Percentiles rank a stretch among this genome's conserved stretches.
Conservation (phyloP, 164 flowering plant genomes). For the Magnolia kwangsiensis region DNA sequence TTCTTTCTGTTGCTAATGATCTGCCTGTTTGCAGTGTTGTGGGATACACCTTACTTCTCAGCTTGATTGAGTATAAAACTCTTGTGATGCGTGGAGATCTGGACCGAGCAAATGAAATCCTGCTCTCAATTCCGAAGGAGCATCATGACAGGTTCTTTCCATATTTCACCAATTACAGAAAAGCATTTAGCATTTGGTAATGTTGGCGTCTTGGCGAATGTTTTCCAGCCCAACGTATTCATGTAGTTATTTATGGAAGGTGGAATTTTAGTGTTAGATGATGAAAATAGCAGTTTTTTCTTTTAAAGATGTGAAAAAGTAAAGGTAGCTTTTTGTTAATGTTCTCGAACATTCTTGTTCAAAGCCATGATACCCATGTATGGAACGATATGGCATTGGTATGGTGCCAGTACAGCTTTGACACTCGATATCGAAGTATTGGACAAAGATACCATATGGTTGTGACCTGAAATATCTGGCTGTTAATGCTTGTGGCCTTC, state of each 20-base stretch:
- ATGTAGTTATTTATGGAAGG: neutral
- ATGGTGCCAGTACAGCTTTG: too few relatives aligned
- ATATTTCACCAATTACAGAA: neutral
- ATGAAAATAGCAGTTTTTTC: too few relatives aligned
- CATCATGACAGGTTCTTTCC: constrained; percentile 80
- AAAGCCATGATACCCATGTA: too few relatives aligned
- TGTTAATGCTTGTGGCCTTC: too few relatives aligned
- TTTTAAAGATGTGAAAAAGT: too few relatives aligned
- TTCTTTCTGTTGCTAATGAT: neutral
- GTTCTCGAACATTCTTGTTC: too few relatives aligned
- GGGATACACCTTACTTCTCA: constrained; percentile 89
- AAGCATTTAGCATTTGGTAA: neutral
- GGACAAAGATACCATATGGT: too few relatives aligned
- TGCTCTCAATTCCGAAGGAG: constrained; percentile 90
- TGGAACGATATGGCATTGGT: too few relatives aligned
- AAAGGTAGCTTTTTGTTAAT: too few relatives aligned
- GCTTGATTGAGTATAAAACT: constrained; percentile 96
- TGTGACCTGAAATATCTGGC: too few relatives aligned
- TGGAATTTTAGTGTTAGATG: neutral
- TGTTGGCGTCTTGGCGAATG: neutral
- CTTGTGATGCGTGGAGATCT: constrained; percentile 98
- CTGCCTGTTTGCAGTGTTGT: constrained; percentile 58
- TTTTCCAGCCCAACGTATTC: neutral
- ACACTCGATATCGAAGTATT: too few relatives aligned
- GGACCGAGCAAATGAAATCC: constrained; percentile 74